These are phyloP conservation scores for Apiotrichum sp. DNA, from an alignment of 1,284 basidiomycete genomes.

Conservation along the genomic window DNA sequence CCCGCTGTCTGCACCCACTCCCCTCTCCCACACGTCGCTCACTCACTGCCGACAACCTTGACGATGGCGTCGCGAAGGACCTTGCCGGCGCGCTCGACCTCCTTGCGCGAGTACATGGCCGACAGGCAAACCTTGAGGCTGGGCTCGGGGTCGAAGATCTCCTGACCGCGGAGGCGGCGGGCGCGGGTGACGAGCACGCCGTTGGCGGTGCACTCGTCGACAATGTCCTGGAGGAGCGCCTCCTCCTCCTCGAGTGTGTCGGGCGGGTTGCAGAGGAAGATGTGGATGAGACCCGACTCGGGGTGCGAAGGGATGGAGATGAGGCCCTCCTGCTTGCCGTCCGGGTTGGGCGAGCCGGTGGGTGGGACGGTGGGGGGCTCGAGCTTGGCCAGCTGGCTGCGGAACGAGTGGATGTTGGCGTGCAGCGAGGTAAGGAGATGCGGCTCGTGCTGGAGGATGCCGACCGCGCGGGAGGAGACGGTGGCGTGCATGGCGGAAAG, in stretches of 20 bases:
- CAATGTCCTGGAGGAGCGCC: conserved; percentile 72
- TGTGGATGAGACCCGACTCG: conserved; percentile 79
- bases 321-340: conserved; percentile 53
- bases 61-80: conserved; percentile 67
- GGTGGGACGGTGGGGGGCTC: conserved; percentile 38
- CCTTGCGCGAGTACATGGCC: conserved; percentile 74
- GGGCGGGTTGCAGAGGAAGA: conserved; percentile 56
- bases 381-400: conserved; percentile 65
- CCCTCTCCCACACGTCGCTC: too few relatives aligned
- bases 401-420: conserved; percentile 71
- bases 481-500: conserved; percentile 86
- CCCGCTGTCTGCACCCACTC: too few relatives aligned
- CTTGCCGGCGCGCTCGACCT: conserved; percentile 78
- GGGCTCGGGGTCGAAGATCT: conserved; percentile 74
- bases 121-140: conserved; percentile 78
- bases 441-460: conserved; percentile 66
- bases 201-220: conserved; percentile 70
- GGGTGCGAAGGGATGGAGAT: conserved; percentile 79
- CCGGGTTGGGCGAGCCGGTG: conserved; percentile 3
- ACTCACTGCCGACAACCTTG: conserved; percentile 53
- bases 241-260: conserved; percentile 65
- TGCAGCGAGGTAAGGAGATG: conserved; percentile 68
- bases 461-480: conserved; percentile 76
- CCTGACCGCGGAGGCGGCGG: conserved; percentile 72
- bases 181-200: conserved; percentile 78